phyloP scores from a whole-genome alignment of 192 early-diverging fungal species.

The Entomortierella beljakovae region DNA sequence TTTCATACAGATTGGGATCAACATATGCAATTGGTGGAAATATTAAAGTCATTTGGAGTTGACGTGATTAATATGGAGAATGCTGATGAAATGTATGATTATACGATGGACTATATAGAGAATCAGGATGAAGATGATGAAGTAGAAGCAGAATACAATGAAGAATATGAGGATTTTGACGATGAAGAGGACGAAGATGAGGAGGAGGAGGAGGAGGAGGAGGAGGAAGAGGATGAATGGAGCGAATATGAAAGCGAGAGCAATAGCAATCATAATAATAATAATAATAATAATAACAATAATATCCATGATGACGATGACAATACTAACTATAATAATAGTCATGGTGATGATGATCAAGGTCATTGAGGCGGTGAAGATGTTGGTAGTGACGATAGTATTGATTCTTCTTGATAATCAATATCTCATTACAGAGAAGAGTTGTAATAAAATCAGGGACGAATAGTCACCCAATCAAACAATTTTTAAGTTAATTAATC shows the following conservation, averaged over 20 bases:
- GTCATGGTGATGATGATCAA: too few relatives aligned
- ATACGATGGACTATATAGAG: not conserved
- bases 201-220: slow-evolving; percentile 10
- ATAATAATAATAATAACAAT: too few relatives aligned
- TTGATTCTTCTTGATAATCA: too few relatives aligned
- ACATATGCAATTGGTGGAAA: slow-evolving; percentile 1
- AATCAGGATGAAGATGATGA: not conserved
- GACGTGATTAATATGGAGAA: not conserved
- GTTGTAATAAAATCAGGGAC: too few relatives aligned
- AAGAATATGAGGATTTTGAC: slow-evolving; percentile 5
- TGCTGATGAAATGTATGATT: not conserved
- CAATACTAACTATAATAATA: too few relatives aligned
- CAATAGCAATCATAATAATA: too few relatives aligned
- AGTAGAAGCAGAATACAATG: not conserved
- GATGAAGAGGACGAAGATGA: not conserved
- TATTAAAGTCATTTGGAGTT: not conserved
- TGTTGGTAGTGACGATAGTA: too few relatives aligned
- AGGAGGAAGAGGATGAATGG: slow-evolving; percentile 14
- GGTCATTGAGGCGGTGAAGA: too few relatives aligned
- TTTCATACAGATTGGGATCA: not conserved
- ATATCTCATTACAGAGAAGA: too few relatives aligned
- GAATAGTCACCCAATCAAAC: too few relatives aligned
- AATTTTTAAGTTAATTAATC: too few relatives aligned
- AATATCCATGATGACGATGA: too few relatives aligned
- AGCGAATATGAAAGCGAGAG: slow-evolving; percentile 3